phyloP scores from a whole-genome alignment of 2,329 filamentous ascomycete genomes.

The Ophiostoma pallidulum region DNA sequence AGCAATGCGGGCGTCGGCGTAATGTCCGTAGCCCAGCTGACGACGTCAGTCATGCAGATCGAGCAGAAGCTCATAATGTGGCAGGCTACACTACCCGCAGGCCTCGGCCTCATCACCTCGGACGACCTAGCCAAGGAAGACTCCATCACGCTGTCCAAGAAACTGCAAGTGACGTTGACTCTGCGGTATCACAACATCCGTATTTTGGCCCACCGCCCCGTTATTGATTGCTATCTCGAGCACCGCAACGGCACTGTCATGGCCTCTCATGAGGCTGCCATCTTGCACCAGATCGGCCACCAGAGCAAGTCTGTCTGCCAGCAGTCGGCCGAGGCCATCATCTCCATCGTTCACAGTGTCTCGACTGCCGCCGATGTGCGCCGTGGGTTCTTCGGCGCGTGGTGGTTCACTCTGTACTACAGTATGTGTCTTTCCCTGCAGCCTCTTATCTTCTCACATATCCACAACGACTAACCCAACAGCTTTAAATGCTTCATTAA shows the following conservation, averaged over 20 bases:
- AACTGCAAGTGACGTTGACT: neutral
- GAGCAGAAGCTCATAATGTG: neutral
- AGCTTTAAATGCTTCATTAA: neutral
- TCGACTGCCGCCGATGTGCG: neutral
- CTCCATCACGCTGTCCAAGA: neutral
- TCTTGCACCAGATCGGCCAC: neutral
- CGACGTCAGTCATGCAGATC: neutral
- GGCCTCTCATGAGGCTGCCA: neutral
- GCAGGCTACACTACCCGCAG: neutral
- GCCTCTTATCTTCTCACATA: neutral
- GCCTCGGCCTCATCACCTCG: neutral
- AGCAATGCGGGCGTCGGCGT: neutral
- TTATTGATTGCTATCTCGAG: neutral
- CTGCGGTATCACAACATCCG: neutral
- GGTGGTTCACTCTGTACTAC: conserved; percentile 1
- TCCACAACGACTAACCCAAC: neutral
- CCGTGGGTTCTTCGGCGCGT: neutral
- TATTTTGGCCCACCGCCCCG: neutral
- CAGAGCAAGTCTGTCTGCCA: neutral
- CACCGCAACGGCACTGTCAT: neutral
- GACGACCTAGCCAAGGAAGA: neutral
- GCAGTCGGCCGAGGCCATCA: too few relatives aligned
- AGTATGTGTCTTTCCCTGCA: neutral
- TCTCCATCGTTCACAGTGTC: too few relatives aligned
- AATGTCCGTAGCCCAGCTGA: too few relatives aligned